phyloP scores from a whole-genome alignment of 1,284 basidiomycete species.

The Trichosporon inkin region DNA sequence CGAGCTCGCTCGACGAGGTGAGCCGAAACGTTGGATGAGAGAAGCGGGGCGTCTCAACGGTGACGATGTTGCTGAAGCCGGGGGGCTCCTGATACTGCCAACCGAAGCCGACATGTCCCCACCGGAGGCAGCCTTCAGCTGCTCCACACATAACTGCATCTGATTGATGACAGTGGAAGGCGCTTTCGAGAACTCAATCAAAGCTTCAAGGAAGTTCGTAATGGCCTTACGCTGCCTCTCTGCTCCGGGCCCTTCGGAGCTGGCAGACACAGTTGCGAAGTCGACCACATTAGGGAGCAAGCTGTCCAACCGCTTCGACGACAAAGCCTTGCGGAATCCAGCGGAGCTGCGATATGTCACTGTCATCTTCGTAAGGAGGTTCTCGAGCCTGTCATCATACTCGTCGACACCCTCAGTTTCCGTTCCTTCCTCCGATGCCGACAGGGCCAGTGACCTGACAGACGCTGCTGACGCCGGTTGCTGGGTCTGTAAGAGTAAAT shows the following conservation, averaged over 20 bases:
- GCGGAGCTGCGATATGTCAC: slow-evolving; percentile 31
- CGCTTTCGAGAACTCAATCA: slow-evolving; percentile 36
- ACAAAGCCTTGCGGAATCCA: slow-evolving; percentile 35
- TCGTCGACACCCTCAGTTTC: neutral
- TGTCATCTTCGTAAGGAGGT: slow-evolving; percentile 35
- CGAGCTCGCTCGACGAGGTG: slow-evolving; percentile 32
- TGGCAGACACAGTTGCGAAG: slow-evolving; percentile 40
- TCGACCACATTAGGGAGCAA: slow-evolving; percentile 45
- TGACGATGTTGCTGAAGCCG: neutral
- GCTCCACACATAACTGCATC: slow-evolving; percentile 34
- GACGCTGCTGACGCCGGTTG: slow-evolving; percentile 7
- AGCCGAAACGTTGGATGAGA: slow-evolving; percentile 10
- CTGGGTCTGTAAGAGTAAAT: slow-evolving; percentile 32
- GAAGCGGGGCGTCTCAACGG: neutral
- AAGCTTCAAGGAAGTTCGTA: slow-evolving; percentile 28
- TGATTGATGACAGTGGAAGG: slow-evolving; percentile 36
- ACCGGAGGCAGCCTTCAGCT: slow-evolving; percentile 24
- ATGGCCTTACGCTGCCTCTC: slow-evolving; percentile 29
- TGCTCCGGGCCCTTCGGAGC: slow-evolving; percentile 23
- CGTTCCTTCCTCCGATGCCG: neutral
- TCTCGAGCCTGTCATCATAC: slow-evolving; percentile 30
- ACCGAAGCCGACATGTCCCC: neutral
- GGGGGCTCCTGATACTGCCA: neutral
- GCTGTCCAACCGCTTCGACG: slow-evolving; percentile 38
- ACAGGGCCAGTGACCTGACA: slow-evolving; percentile 1